Base-by-base conservation (phyloP, 352 stramenopile genomes). In the Pythium guiyangense region DNA sequence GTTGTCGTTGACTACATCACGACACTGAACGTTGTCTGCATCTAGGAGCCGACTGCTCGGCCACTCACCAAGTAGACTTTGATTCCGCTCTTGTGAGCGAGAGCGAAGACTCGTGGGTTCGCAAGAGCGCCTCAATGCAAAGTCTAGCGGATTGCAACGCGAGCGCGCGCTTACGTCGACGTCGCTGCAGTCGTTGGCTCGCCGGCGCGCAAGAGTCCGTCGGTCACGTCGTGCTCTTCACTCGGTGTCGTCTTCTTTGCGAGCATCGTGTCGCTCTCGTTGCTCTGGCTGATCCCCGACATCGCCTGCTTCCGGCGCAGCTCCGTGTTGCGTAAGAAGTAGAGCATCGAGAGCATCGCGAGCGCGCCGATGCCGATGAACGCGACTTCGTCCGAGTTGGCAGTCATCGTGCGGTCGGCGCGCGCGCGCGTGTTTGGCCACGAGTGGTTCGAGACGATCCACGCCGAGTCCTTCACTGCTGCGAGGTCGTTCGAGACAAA, bases 381-480 rank as follows among this genome's bases (percentile, higher is more conserved):
- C 14, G 22, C 43, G 17, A 59, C 39, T 50, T 58, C 58, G 26
- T 18, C 54, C 9, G 39, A 35, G 40, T 43, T 62, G 3, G 44
- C 29, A 1, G 57, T 39, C 40, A 59, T 27, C 20, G 39, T 40
- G 12, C 62, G 62, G 11, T 49, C 59, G 25, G 63, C 70, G 12
- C 68, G 71, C 40, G 64, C 57, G 15, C 66, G 69, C 11, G 67
- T 63, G 34, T 71, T 80, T 6, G 66, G 57, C 73, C 73, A 84
- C 42, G 70, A 65, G 54, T 84, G 73, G 35, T 73, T 68, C 15
- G 71, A 81, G 26, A 84, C 60, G 52, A 84, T 75, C 60, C 60
- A 66, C 6, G 29, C 49, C 11, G 49, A 44, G 40, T 67, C 61
- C 45, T 50, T 47, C 35, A 67, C 57, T 25, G 25, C 25, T 5